Base-by-base conservation (phyloP, 2,329 filamentous ascomycete species). In the Venturia aucupariae region DNA sequence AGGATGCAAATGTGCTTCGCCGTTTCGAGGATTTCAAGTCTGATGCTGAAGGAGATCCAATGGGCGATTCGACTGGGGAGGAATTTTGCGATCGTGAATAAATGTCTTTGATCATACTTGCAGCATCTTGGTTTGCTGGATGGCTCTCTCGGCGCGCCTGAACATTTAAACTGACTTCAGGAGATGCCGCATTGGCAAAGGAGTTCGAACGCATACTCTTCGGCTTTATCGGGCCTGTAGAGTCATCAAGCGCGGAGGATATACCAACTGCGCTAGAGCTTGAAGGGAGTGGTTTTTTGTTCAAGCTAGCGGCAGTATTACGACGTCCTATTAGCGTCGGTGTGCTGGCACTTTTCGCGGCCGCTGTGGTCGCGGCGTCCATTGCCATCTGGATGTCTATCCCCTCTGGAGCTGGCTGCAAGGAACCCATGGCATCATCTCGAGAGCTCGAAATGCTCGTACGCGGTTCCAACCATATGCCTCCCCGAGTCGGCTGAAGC, bases 401-500 rank as follows among this genome's bases (percentile, higher is more conserved):
- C 3, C 19, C 61, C 44, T 65, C 38, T 46, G 64, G 24, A 59
- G 39, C 17, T 48, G 71, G 69, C 32, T 67, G 70, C 55, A 71
- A 68, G 35, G 74, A 70, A 60, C 35, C 70, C 66, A 55, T 46
- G 17, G 65, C 7, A 65, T 63, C 27, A 39, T 44, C 22, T 27
- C 68, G 27, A 42, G 68, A 65, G 15, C 65, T n/a, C 64, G 8
- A 60, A 39, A 19, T 69, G 57, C 32, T 60, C 66, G 11, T 67
- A 67, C 68, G 69, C 69, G 77, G 76, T 63, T 78, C 75, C 67
- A 80, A 75, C 86, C 86, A 99, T 24, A 97, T 89, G 0, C 94
- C 94, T 13, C 93, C 94, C 69, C 94, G 84, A 81, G 90, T 92
- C 24, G 80, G 77, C 73, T 96, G 91, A 65, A 84, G 80, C 64